A percentile compares a stretch with the other conserved stretches of the same genome.
Conservation (phyloP, 257 asterid genomes). For the Solanum commersonii region DNA sequence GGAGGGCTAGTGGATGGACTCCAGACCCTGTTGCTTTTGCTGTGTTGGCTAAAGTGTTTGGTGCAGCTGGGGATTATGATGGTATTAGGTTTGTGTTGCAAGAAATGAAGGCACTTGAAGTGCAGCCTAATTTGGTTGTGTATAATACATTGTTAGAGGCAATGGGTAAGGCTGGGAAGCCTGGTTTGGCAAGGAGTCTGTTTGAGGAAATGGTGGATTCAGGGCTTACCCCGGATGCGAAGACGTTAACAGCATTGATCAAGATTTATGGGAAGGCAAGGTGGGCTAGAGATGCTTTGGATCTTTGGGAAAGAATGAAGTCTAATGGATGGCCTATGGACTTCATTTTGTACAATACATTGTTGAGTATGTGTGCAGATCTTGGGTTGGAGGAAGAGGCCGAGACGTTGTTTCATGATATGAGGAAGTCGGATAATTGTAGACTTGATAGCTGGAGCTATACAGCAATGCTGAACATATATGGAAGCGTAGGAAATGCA, state of each 20-base stretch:
- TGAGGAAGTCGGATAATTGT: constrained; percentile 48
- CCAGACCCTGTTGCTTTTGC: constrained; percentile 77
- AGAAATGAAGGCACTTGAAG: constrained; percentile 72
- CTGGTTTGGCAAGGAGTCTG: constrained; percentile 73
- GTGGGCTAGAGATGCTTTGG: constrained; percentile 85
- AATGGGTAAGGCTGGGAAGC: constrained; percentile 86
- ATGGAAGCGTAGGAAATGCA: constrained; percentile 74
- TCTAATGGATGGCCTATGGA: constrained; percentile 84
- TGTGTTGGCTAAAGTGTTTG: constrained; percentile 79
- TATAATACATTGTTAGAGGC: constrained; percentile 84
- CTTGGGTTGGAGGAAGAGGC: constrained; percentile 86
- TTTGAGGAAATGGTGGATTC: constrained; percentile 88
- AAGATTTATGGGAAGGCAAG: constrained; percentile 91
- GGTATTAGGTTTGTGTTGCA: constrained; percentile 72
- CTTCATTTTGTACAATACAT: constrained; percentile 65
- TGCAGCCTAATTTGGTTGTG: constrained; percentile 75
- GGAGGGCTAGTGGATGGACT: constrained; percentile 89
- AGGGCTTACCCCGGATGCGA: constrained; percentile 63
- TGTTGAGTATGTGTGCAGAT: constrained; percentile 97
- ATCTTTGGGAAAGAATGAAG: constrained; percentile 85
- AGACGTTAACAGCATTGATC: constrained; percentile 69
- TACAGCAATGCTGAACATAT: constrained; percentile 82
- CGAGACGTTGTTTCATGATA: constrained; percentile 58
- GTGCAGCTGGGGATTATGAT: constrained; percentile 87
- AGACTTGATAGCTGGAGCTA: constrained; percentile 86